These are phyloP conservation scores for Mixia osmundae DNA, from an alignment of 1,284 basidiomycete genomes.

Conservation along the genomic window DNA sequence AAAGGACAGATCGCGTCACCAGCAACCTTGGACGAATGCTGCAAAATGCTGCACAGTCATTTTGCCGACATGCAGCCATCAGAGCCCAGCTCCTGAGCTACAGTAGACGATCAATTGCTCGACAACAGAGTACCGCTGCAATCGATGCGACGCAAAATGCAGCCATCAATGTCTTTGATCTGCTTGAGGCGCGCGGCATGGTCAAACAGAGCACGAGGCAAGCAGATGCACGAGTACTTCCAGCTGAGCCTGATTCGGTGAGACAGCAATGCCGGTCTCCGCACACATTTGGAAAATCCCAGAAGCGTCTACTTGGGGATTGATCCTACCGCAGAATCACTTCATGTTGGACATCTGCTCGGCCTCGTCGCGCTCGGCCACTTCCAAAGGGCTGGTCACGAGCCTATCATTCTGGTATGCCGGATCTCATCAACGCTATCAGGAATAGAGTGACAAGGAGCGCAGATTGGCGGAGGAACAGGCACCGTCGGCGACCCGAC, in stretches of 20 bases:
- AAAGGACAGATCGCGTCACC: too few species aligned
- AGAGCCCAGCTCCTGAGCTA: too few species aligned
- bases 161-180: too few species aligned
- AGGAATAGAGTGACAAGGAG: neutral
- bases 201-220: too few species aligned
- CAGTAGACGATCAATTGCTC: too few species aligned
- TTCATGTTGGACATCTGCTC: conserved; percentile 84
- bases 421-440: conserved; percentile 14
- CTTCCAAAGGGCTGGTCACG: conserved; percentile 61
- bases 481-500: conserved; percentile 94
- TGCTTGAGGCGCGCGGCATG: too few species aligned
- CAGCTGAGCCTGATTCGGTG: neutral
- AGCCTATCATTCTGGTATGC: conserved; percentile 48
- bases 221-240: too few species aligned
- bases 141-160: too few species aligned
- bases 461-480: conserved; percentile 85
- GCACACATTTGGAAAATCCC: conserved; percentile 18
- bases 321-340: conserved; percentile 67
- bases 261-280: conserved; percentile 17
- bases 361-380: conserved; percentile 69
- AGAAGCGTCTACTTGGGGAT: conserved; percentile 61
- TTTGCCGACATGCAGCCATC: too few species aligned
- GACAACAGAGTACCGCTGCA: too few species aligned
- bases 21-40: too few species aligned
- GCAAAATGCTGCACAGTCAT: too few species aligned